These are phyloP conservation scores for Rhodosporidiobolus sp. DNA, from an alignment of 768 basidiomycete genomes.

Conservation along the genomic window DNA sequence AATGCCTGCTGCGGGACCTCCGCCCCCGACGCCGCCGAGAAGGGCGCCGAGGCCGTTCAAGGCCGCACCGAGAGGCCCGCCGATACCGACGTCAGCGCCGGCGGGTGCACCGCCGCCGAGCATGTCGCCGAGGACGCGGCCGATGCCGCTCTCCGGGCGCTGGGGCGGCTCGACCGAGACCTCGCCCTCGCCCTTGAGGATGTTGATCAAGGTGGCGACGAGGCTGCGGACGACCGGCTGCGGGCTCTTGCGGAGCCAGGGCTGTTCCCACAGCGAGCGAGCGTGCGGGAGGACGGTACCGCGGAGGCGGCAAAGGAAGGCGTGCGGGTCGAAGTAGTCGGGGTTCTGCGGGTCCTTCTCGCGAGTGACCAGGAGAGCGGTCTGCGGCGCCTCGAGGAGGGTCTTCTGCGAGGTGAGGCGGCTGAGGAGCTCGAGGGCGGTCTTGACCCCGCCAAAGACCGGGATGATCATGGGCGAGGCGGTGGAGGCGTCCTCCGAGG, in stretches of 20 bases:
- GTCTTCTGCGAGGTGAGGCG: conserved; percentile 74
- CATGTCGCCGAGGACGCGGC: not conserved
- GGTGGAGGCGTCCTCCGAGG: conserved; percentile 57
- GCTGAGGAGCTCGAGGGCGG: conserved; percentile 66
- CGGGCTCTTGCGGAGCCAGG: conserved; percentile 73
- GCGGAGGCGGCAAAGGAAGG: conserved; percentile 80
- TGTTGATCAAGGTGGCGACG: conserved; percentile 72
- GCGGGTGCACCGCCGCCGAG: not conserved
- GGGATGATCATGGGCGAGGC: conserved; percentile 61
- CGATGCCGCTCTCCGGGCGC: conserved; percentile 30
- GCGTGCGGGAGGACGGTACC: conserved; percentile 66
- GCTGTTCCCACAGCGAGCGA: conserved; percentile 70
- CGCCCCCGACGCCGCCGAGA: conserved; percentile 11
- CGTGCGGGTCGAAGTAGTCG: conserved; percentile 78
- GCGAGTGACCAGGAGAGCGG: conserved; percentile 63
- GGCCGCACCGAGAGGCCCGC: conserved; percentile 8
- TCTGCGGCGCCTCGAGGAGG: conserved; percentile 81
- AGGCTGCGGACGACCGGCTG: conserved; percentile 70
- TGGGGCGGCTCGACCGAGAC: conserved; percentile 55
- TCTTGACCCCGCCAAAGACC: conserved; percentile 76
- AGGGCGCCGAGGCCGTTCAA: conserved; percentile 23
- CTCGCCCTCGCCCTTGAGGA: conserved; percentile 78
- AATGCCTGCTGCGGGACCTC: conserved; percentile 40
- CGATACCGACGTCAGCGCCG: not conserved
- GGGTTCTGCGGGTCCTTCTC: conserved; percentile 60